Evolutionary conservation across 768 basidiomycete genomes (phyloP), one percentile per base, ranked within the genome.

Genomic region (Boletus pseudo-olivaceus): DNA sequence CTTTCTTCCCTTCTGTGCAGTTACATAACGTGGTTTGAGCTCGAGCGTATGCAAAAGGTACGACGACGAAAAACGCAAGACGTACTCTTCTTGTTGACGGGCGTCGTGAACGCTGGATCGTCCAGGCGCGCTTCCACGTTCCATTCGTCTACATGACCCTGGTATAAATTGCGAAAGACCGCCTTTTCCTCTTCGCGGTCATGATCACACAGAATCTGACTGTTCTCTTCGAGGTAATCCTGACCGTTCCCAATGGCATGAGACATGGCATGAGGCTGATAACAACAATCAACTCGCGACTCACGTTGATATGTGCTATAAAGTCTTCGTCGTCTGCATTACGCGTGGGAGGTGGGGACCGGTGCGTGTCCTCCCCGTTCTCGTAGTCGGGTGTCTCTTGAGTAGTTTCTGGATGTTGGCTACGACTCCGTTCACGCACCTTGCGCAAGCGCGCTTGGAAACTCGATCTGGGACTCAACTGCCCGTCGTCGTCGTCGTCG

Each of bases 201-300:
- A 33, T 65, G 71, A 9, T 76, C 69, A 20, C 60, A 61, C 4
- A 84, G 56, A 29, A 86, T 72, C 10, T 76, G 75, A 20, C 76
- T 74, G 50, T 87, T 80, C 20, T 82, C 78, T 37, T 87, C 87
- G 6, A 92, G 63, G 7, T 86, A 63, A 12, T 76, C 76, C 90
- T 93, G 57, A 0, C 72, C 75, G 83, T 89, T 54, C 1, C n/a
- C 23, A 10, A 20, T 29, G 7, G 26, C 45, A 37, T 53, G 38
- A 65, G 44, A 59, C 30, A 43, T 23, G 17, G n/a, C 3, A 42
- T 12, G 12, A 8, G 23, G 1, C 12, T 8, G 2, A 33, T 4
- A 10, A 35, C 11, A 14, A 35, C 15, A 9, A 14, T 23, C n/a
- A 20, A 42, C 10, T 30, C 29, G 43, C 44, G 11, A 60, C 76